phyloP scores from a whole-genome alignment of 2,329 filamentous ascomycete genomes.

The Camptophora hylomeconis region DNA sequence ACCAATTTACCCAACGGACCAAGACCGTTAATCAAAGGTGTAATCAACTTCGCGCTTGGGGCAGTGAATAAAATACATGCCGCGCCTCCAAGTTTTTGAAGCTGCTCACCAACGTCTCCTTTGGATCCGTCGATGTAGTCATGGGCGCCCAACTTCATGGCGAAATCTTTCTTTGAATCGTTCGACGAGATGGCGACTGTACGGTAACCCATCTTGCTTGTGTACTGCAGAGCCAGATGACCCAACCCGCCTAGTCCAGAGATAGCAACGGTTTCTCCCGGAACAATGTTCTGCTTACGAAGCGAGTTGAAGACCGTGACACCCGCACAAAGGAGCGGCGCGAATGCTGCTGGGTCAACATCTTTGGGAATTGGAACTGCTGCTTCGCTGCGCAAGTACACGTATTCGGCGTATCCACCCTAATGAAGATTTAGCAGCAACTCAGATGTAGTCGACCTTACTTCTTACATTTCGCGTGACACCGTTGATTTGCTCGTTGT shows the following conservation, averaged over 20 bases:
- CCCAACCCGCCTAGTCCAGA: slow-evolving; percentile 38
- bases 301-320: slow-evolving; percentile 33
- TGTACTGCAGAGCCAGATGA: slow-evolving; percentile 41
- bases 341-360: slow-evolving; percentile 32
- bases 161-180: slow-evolving; percentile 39
- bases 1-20: slow-evolving; percentile 24
- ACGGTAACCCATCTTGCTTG: slow-evolving; percentile 38
- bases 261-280: slow-evolving; percentile 33
- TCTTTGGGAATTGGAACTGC: slow-evolving; percentile 34
- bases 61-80: slow-evolving; percentile 25
- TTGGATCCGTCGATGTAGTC: slow-evolving; percentile 39
- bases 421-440: no score
- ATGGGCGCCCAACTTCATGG: slow-evolving; percentile 41
- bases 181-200: slow-evolving; percentile 40
- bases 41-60: slow-evolving; percentile 23
- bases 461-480: slow-evolving; percentile 45
- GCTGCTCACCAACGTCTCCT: slow-evolving; percentile 21
- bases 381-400: slow-evolving; percentile 25
- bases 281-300: slow-evolving; percentile 32
- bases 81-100: slow-evolving; percentile 25
- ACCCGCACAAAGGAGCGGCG: slow-evolving; percentile 36
- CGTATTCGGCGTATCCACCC: slow-evolving; percentile 47
- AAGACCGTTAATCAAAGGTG: slow-evolving; percentile 24
- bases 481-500: slow-evolving; percentile 50
- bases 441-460: no score